These are phyloP conservation scores for Tolypocladium guangdongense DNA, from an alignment of 2,329 filamentous ascomycete genomes.

Conservation along the genomic window DNA sequence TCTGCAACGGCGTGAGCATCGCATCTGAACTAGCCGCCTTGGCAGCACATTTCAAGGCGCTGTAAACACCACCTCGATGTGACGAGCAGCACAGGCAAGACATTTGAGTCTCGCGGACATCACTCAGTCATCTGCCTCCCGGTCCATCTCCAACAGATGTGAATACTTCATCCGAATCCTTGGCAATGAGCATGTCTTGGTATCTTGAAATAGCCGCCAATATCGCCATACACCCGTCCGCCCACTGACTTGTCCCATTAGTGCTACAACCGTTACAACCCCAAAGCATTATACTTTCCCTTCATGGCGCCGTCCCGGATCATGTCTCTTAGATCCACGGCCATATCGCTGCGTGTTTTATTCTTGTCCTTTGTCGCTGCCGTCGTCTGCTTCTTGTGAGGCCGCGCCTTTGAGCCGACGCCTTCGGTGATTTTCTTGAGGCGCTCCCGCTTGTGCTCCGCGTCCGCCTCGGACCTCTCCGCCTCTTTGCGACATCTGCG, in stretches of 20 bases:
- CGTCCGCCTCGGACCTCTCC: conserved; percentile 20
- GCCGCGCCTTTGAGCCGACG: not conserved
- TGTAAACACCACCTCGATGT: not conserved
- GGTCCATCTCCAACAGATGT: too few species aligned
- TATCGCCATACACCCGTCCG: not conserved
- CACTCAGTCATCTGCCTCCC: not conserved
- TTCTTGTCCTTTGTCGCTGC: not conserved
- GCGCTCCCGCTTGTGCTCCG: conserved; percentile 14
- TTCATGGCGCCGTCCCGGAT: conserved; percentile 15
- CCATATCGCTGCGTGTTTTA: conserved; percentile 1
- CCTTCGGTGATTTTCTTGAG: conserved; percentile 8
- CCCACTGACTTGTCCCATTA: not conserved
- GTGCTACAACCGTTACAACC: conserved; percentile 15
- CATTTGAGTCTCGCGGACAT: not conserved
- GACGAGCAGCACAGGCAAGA: not conserved
- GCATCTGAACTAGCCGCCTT: too few species aligned
- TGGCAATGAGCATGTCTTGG: not conserved
- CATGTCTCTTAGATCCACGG: conserved; percentile 13
- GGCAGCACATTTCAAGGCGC: not conserved
- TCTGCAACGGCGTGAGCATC: too few species aligned
- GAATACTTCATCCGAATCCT: not conserved
- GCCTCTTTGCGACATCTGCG: conserved; percentile 38
- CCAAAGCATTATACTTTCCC: conserved; percentile 23
- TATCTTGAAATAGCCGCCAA: not conserved
- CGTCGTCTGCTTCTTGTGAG: not conserved